phyloP scores from a whole-genome alignment of 1,284 basidiomycete species.

The Irpex lacteus region DNA sequence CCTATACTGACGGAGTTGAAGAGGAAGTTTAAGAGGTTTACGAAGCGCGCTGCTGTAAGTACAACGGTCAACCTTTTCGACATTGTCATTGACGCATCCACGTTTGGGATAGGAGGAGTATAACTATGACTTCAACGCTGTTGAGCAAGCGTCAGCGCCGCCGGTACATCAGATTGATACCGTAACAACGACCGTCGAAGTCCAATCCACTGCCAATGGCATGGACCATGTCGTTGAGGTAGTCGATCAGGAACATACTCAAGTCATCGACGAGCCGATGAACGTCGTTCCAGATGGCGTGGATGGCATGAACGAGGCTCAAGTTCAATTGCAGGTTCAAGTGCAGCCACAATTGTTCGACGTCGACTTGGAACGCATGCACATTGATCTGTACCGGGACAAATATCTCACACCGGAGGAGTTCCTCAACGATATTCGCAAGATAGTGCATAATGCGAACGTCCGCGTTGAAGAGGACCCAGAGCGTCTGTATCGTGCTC shows the following conservation, averaged over 20 bases:
- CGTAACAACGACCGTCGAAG: conserved; percentile 37
- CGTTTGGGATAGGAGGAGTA: conserved; percentile 63
- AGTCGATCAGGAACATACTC: conserved; percentile 33
- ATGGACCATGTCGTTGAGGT: conserved; percentile 35
- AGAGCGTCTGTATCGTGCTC: conserved; percentile 79
- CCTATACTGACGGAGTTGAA: conserved; percentile 88
- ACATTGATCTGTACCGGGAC: conserved; percentile 81
- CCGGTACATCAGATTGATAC: conserved; percentile 23
- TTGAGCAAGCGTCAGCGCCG: conserved; percentile 4
- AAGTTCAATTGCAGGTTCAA: conserved; percentile 16
- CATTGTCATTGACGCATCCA: neutral
- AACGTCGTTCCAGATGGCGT: neutral
- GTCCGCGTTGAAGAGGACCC: conserved; percentile 63
- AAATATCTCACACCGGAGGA: conserved; percentile 86
- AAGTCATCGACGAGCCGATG: conserved; percentile 21
- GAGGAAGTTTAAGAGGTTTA: conserved; percentile 92
- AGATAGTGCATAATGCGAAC: conserved; percentile 88
- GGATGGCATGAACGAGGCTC: conserved; percentile 13
- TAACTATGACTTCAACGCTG: conserved; percentile 43
- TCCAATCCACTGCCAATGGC: conserved; percentile 40
- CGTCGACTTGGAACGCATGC: conserved; percentile 91
- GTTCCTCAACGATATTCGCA: conserved; percentile 85
- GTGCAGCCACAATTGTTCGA: conserved; percentile 53
- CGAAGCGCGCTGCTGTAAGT: conserved; percentile 76
- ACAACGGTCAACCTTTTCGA: conserved; percentile 3